Base-by-base conservation (phyloP, 768 basidiomycete species). In the Mrakia gelida region DNA sequence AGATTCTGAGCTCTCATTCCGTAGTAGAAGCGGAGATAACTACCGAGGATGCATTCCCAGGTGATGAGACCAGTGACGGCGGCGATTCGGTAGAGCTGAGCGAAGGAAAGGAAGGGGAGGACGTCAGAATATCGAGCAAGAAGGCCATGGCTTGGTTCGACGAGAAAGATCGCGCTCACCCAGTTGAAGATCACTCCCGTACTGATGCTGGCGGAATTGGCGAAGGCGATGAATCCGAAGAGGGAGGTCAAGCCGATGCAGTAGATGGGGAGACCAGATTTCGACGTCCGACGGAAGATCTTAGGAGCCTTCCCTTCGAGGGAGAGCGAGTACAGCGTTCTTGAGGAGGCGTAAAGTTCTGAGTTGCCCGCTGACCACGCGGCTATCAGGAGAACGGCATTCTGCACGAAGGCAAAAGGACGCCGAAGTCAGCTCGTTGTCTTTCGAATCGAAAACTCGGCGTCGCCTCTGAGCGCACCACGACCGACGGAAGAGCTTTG, bases 341-440 rank as follows among this genome's bases (percentile, higher is more conserved):
- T 5, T 5, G 41, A 43, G 11, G 41, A 5, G 41, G 41, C 41
- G 41, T 43, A 43, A 43, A 43, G 41, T 43, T 43, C 56, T 56
- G 56, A 26, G 81, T 85, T 85, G 45, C 84, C 85, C 26, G 85
- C 85, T 2, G 82, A 83, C 85, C 85, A 85, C 26, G 84, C 85
- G 16, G 85, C 81, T 73, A 84, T 79, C 15, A 85, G 75, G 49
- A 85, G 79, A 68, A 84, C 80, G 62, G 83, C 85, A 72, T 85
- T 85, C 56, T 56, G 23, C 6, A 8, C 21, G 56, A 3, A 13
- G 1, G 23, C 3, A 56, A 23, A 26, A 10, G 23, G 45, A 49
- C 41, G 11, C n/a, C 41, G 11, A 43, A 11, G 11, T 43, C 41
- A 43, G 41, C 41, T 43, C 11, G 5, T 11, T 6, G 7, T 49